A percentile compares a stretch with the other conserved stretches of the same genome.
These are phyloP conservation scores for Leishmania gerbilli DNA, from an alignment of 208 protist genomes.

Conservation along the genomic window DNA sequence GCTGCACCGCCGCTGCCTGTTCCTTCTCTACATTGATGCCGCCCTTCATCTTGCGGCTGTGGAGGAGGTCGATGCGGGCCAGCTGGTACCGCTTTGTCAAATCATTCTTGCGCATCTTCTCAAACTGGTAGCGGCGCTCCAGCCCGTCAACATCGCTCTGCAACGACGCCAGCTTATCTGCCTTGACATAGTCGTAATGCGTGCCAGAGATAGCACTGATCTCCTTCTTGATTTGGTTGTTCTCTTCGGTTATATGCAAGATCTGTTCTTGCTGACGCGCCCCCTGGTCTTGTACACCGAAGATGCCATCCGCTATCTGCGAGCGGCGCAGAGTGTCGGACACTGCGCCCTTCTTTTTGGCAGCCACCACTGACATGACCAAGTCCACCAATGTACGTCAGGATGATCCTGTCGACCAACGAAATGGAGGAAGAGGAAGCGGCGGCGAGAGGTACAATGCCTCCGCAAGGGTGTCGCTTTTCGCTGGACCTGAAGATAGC, in stretches of 20 bases:
- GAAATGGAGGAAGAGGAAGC: neutral
- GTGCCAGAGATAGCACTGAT: conserved; percentile 69
- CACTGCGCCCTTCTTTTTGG: conserved; percentile 34
- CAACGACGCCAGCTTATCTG: conserved; percentile 82
- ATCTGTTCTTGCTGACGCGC: conserved; percentile 83
- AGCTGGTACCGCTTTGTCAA: conserved; percentile 86
- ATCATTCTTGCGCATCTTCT: conserved; percentile 93
- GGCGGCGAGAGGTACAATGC: neutral
- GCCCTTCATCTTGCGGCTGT: conserved; percentile 84
- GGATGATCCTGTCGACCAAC: neutral
- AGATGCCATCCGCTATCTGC: conserved; percentile 58
- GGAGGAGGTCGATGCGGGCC: conserved; percentile 83
- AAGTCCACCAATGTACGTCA: neutral
- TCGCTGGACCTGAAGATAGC: neutral
- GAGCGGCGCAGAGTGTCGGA: conserved; percentile 62
- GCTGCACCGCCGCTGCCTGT: conserved; percentile 86
- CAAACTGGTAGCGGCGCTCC: conserved; percentile 90
- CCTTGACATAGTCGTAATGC: conserved; percentile 87
- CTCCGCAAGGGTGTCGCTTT: neutral
- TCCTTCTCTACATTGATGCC: conserved; percentile 93
- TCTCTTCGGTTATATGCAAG: conserved; percentile 68
- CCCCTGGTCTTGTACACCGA: conserved; percentile 60
- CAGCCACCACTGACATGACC: conserved; percentile 21
- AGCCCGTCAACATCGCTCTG: conserved; percentile 88
- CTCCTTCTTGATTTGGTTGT: conserved; percentile 90